Evolutionary conservation across 2,329 filamentous ascomycete species (phyloP), one percentile per base, ranked within the genome.

Genomic region (Diaporthe capsici): DNA sequence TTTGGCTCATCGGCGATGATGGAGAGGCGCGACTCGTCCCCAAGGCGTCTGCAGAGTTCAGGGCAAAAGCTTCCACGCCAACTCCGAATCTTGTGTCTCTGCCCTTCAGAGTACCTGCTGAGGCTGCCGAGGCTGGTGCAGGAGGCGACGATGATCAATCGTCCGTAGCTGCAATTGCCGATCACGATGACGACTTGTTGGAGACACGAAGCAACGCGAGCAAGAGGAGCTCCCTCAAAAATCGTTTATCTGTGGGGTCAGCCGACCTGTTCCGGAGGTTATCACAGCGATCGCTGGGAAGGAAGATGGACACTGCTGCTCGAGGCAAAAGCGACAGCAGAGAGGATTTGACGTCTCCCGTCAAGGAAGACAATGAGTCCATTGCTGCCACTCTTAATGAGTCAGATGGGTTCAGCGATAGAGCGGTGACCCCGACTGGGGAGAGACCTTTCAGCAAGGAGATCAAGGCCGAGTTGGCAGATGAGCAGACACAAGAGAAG

Each of bases 131-230:
- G 49, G 25, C 37, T 47, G 70, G 37, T 31, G 57, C 58, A 28
- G 42, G 13, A 9, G 85, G 89, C 8, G 87, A 87, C 22, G 88
- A 89, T 28, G 88, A 90, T 75, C 84, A 88, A 39, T 95, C 93
- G 3, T 94, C 94, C 2, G 87, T 94, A 28, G 94, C 93, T 4
- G 94, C 94, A 0, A 89, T 93, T 79, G 92, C 93, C 22, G 92
- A 93, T 74, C 85, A 88, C 44, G 88, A 92, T 39, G 88, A 88
- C 15, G 88, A 88, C n/a, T 80, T 83, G 15, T 76, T 72, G 58
- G 81, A 77, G 63, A 58, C 55, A 44, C 63, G 57, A 44, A 78
- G 73, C 67, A 78, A 60, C 74, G 76, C 76, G 39, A 80, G 77
- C 78, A 84, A 81, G 71, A 82, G 84, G 31, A 80, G 81, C 20